phyloP scores from a whole-genome alignment of 768 basidiomycete genomes.

The Filobasidium wieringae region DNA sequence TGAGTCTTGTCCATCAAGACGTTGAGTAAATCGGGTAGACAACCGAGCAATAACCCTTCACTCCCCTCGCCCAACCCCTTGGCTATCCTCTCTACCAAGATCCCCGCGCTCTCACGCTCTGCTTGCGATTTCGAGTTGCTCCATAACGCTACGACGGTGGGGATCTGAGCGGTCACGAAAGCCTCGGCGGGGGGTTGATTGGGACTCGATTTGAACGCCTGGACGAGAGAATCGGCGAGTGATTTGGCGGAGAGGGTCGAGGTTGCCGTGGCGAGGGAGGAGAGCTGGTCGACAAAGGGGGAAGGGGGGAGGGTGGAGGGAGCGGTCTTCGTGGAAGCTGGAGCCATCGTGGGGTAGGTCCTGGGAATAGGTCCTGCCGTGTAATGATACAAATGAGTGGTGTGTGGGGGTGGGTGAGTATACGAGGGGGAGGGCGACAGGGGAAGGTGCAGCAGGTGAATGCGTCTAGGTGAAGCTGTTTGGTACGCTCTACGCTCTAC shows the following conservation, averaged over 20 bases:
- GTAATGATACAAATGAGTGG: too few relatives aligned
- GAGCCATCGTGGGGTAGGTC: constrained; percentile 16
- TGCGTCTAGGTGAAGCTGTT: too few relatives aligned
- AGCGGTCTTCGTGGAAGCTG: constrained; percentile 6
- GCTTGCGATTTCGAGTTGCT: constrained; percentile 25
- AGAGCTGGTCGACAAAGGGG: constrained; percentile 23
- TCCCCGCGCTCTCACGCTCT: constrained; percentile 37
- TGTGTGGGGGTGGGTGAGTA: too few relatives aligned
- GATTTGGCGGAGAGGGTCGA: constrained; percentile 36
- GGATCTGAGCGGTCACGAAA: constrained; percentile 25
- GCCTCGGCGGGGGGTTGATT: constrained; percentile 11
- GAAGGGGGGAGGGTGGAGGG: constrained; percentile 30
- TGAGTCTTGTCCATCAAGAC: constrained; percentile 89
- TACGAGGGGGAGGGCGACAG: too few relatives aligned
- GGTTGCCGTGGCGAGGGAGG: constrained; percentile 27
- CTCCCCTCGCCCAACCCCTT: constrained; percentile 45
- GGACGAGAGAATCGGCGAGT: constrained; percentile 31
- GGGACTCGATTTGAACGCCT: constrained; percentile 30
- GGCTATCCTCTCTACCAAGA: constrained; percentile 37
- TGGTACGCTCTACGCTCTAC: too few relatives aligned
- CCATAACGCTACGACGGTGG: constrained; percentile 32
- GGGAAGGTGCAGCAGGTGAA: too few relatives aligned
- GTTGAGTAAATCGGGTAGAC: constrained; percentile 57
- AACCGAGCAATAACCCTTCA: constrained; percentile 64
- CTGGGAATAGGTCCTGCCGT: too few relatives aligned